Evolutionary conservation across 2,329 filamentous ascomycete genomes (phyloP), one percentile per base, ranked within the genome.

Genomic region (Trichoderma harzianum): DNA sequence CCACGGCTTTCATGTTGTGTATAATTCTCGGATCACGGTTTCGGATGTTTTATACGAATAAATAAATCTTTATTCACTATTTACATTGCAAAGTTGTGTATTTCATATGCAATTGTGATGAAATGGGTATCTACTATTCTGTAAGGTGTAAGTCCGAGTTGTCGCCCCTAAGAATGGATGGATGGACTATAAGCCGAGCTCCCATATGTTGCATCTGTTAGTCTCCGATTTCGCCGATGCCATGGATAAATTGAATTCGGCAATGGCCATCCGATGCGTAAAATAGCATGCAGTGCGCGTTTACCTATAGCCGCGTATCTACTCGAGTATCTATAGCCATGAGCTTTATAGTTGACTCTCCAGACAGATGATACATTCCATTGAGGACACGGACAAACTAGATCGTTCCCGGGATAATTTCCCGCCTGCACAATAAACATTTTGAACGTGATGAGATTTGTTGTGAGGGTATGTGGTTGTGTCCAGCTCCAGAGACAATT

Each of bases 161-260:
- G 47, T 12, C n/a, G n/a, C 57, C n/a, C n/a, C 12, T 21, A 18
- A 36, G 11, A 0, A 12, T 51, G 18, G 4, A 53, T 53, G 47
- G 47, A 53, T 53, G 47, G 47, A 53, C n/a, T 53, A 53, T 53
- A 53, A 39, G 58, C 58, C 32, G 30, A 39, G 30, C 24, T 39
- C 8, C 21, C n/a, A 39, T 34, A 12, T 5, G 0, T 10, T n/a
- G 7, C n/a, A 0, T 36, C 30, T n/a, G 16, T 24, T 66, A 58
- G 32, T 30, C 32, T 57, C 64, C 51, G 64, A 67, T 58, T 43
- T 58, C 64, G 64, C 64, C 51, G 30, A 58, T 18, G 4, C 32
- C 11, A 21, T 4, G 14, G 39, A 43, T 43, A 43, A 7, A 43
- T 5, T 30, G 7, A 36, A 12, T 24, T 21, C 61, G 60, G 60